Base-by-base conservation (phyloP, 148 eudicot genomes). In the Vaccinium corymbosum region DNA sequence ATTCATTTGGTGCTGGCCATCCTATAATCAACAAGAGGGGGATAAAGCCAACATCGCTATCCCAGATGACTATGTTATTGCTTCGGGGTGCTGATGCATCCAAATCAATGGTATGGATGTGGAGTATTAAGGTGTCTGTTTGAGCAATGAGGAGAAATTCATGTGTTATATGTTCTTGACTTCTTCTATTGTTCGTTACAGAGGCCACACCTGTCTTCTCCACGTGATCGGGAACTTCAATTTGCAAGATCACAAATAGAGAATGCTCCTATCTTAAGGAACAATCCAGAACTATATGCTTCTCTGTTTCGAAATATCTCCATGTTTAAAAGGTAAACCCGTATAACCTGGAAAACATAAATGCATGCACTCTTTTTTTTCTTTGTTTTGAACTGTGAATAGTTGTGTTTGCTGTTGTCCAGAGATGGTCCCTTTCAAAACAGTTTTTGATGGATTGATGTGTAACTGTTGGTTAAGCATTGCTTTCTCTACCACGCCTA, bases 231-330 rank as follows among this genome's bases (percentile, higher is more conserved):
- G 71, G 92, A 93, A 77, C 93, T 93, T 81, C 84, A 90, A 48
- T 68, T 81, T 83, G 96, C 93, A 75, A 93, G 84, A 86, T 25
- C 84, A 27, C 87, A 89, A 85, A 93, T 94, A 76, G 84, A 90
- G 85, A 89, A 85, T 81, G 95, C 93, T 48, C 89, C 96, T 4
- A 57, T 86, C 13, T 49, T 86, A 57, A 89, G 88, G 81, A 86
- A 79, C 19, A 52, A 64, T 53, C 55, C 83, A 9, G 90, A 87
- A 86, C 87, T 91, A 79, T 86, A 93, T 86, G 87, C 90, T 87
- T 91, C 93, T 79, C 83, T 91, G 80, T 94, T 88, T 83, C 87
- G 91, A 29, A 93, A 94, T 85, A 86, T 85, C 76, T 94, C 98
- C 80, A 84, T 83, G 90, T 94, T 94, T 81, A 87, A 71, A 88